phyloP scores from a whole-genome alignment of 345 rosid genomes.

The Cochlearia excelsa region DNA sequence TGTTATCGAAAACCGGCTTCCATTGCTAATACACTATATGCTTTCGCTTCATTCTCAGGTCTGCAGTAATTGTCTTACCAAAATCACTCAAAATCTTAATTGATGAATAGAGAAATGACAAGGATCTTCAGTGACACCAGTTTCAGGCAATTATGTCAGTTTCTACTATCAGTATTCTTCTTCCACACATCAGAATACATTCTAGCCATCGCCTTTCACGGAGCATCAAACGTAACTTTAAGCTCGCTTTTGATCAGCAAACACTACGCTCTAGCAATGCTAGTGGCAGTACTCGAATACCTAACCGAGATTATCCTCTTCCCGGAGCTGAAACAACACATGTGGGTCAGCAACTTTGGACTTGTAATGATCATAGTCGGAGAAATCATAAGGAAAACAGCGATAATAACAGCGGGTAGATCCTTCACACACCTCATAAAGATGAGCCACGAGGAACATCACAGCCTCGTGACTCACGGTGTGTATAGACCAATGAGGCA shows the following conservation, averaged over 20 bases:
- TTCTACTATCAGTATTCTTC: constrained; percentile 51
- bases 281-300: constrained; percentile 53
- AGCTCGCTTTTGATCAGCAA: constrained; percentile 63
- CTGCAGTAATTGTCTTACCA: too few species aligned
- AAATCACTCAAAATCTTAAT: too few species aligned
- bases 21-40: too few species aligned
- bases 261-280: constrained; percentile 54
- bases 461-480: constrained; percentile 57
- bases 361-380: constrained; percentile 49
- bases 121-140: constrained; percentile 46
- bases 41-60: too few species aligned
- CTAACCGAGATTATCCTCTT: constrained; percentile 41
- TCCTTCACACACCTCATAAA: constrained; percentile 70
- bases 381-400: constrained; percentile 55
- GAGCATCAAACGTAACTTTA: constrained; percentile 48
- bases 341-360: constrained; percentile 63
- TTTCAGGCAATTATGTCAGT: constrained; percentile 51
- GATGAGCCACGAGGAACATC: constrained; percentile 51
- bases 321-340: constrained; percentile 53
- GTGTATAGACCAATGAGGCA: constrained; percentile 58
- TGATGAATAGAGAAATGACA: constrained; percentile 35
- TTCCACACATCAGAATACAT: constrained; percentile 63
- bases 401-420: constrained; percentile 64
- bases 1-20: too few species aligned
- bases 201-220: constrained; percentile 50